Base-by-base conservation (phyloP, 2,329 filamentous ascomycete genomes). In the Biscogniauxia sp. region DNA sequence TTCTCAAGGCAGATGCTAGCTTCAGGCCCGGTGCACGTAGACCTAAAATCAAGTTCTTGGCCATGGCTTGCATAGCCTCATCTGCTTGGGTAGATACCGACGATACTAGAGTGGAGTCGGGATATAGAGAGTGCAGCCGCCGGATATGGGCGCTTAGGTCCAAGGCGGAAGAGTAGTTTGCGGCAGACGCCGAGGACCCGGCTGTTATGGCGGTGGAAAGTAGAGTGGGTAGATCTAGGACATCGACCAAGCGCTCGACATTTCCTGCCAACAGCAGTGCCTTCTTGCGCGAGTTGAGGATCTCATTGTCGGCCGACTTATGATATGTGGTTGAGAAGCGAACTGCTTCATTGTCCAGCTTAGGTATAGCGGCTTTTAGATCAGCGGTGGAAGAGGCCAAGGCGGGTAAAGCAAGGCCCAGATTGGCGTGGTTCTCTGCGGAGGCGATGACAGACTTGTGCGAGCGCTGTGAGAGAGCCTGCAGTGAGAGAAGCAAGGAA, bases 71-170 rank as follows among this genome's bases (percentile, higher is more conserved):
- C 84, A 98, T 96, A 45, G 92, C 91, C 57, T 87, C 87, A 68
- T 97, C 92, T 9, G 94, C 91, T 73, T 97, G 92, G 2, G 78
- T 73, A 9, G 88, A 82, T 20, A 98, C 88, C 23, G 89, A 88
- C 19, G 82, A 81, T 25, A 98, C 84, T 51, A 98, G 80, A 0
- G 84, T 79, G 0, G 93, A 97, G 56, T 88, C 81, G 0, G 93
- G 90, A 73, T 97, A 96, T 26, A 98, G 80, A 0, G 88, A 86
- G 62, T 93, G 88, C 5, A 99, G 81, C 7, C 95, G 87, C 68
- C 92, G 91, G 72, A 97, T 95, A 73, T 98, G 95, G n/a, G 91
- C 89, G 72, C 96, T 90, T 2, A 99, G 82, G 74, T 99, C 95
- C 37, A 99, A 81, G 0, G 93, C 93, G 0, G 92, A 91, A 1